Conservation (phyloP, 1,284 basidiomycete species). For the Malassezia japonica region DNA sequence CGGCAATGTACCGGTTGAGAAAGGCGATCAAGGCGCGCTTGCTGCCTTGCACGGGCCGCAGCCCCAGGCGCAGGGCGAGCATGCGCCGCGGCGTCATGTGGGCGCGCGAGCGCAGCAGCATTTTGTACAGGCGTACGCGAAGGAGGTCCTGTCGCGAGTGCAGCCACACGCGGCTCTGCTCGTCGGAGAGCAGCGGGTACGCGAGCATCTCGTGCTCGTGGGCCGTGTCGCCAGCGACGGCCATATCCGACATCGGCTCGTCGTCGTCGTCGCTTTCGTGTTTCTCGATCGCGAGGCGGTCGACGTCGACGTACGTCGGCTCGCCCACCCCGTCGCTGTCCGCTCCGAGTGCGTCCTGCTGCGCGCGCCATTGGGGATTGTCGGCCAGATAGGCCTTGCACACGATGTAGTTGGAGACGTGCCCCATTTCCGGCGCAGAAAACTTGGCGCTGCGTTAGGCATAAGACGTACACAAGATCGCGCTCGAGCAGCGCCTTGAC, state of each 20-base stretch:
- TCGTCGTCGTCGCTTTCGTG: conserved; percentile 11
- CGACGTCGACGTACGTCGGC: conserved; percentile 5
- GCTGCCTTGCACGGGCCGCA: conserved; percentile 4
- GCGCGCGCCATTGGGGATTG: conserved; percentile 26
- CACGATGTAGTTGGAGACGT: conserved; percentile 24
- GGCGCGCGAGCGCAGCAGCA: conserved; percentile 6
- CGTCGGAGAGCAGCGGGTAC: conserved; percentile 21
- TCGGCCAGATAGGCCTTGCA: conserved; percentile 20
- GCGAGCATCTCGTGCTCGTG: conserved; percentile 14
- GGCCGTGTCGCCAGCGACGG: neutral
- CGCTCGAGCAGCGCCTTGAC: conserved; percentile 29
- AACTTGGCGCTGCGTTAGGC: conserved; percentile 23
- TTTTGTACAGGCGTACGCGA: neutral
- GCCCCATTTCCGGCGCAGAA: conserved; percentile 33
- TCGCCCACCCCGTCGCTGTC: conserved; percentile 1
- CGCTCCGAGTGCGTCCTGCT: conserved; percentile 18
- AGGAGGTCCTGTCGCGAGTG: conserved; percentile 27
- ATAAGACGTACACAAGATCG: conserved; percentile 5
- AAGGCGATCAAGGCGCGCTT: conserved; percentile 13
- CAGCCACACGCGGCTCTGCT: conserved; percentile 23
- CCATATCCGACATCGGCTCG: neutral
- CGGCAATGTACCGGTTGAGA: conserved; percentile 5
- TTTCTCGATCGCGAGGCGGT: neutral
- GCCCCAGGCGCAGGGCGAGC: conserved; percentile 10
- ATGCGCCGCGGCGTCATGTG: conserved; percentile 13